Evolutionary conservation across 73 alveolate genomes (phyloP), one percentile per base, ranked within the genome.

Genomic region (Paraurostyla sp.): DNA sequence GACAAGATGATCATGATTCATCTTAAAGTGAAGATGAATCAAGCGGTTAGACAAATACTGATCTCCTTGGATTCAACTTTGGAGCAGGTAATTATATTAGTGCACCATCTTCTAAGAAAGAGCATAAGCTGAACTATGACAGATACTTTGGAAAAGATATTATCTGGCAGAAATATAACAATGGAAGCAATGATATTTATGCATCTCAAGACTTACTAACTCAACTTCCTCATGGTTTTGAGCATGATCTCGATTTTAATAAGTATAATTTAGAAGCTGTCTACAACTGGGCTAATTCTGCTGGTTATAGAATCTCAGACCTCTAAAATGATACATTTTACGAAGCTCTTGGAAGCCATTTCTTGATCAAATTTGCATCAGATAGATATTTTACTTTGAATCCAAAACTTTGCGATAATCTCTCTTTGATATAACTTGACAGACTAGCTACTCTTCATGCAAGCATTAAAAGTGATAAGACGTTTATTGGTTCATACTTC

Each of bases 401-500:
- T 27, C n/a, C n/a, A 11, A 60, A 43, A 16, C 32, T 60, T 36
- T 40, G 38, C n/a, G 85, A 89, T n/a, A 65, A 59, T 33, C 46
- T 80, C 27, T 80, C 94, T 16, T 50, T 81, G 22, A 80, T 13
- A 18, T 76, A 89, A 62, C 50, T 89, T 43, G 89, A 80, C 25
- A 81, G 36, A 20, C 73, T 80, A 0, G 92, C 75, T 0, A 51
- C 33, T 0, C 81, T 25, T 23, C n/a, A 9, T 54, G 71, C 69
- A 9, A 59, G 50, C 32, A 11, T 89, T 6, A 81, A 81, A 59
- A 80, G 83, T 40, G 92, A 90, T 54, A 65, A 88, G 60, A 58
- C 76, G 52, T 90, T 15, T 83, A 49, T 90, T 46, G 95, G 92
- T 43, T 48, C 76, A 29, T 51, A 63, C 32, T 90, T 90, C 60